Base-by-base conservation (phyloP, 2,329 filamentous ascomycete species). In the Paecilomyces variotii region DNA sequence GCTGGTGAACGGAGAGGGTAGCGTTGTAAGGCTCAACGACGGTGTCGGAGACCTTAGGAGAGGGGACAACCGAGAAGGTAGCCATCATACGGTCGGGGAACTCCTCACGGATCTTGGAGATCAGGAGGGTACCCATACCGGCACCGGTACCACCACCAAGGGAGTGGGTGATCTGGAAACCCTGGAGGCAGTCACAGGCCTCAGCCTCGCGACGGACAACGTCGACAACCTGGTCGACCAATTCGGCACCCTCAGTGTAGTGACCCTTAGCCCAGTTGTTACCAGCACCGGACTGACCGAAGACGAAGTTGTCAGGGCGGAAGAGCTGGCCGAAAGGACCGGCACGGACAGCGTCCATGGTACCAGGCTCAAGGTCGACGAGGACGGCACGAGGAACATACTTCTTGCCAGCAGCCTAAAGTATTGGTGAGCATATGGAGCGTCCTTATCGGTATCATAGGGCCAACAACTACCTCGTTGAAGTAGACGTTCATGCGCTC, bases 191-290 rank as follows among this genome's bases (percentile, higher is more conserved):
- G 86, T 99, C 94, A 77, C 94, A 97, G 78, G 90, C 91, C 83
- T 99, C 94, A 69, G 94, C 93, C 85, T 99, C 94, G 73, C 94
- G 93, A 77, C 94, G 94, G 76, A 99, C 93, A 67, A 99, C 94
- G 77, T 97, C 94, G 70, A 99, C 87, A 69, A 99, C 94, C 75
- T 97, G 86, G 84, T 99, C 94, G 69, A 99, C 94, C 65, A 97
- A 87, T 84, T 99, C 94, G 70, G 94, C 94, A 87, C 94, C 94
- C 84, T 99, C 94, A 67, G 94, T 99, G 87, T 99, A 99, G 80
- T 99, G 94, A 82, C 94, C 94, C 88, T 97, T 99, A 80, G 94
- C 94, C 94, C 94, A 99, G 88, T 97, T 97, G 91, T 99, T 99
- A 82, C 94, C 94, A 78, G 94, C 94, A 86, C 94, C 93, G 72